Percentiles rank a stretch among this genome's conserved stretches.
These are phyloP conservation scores for Begonia masoniana DNA, from an alignment of 306 rosid species.

Conservation along the genomic window DNA sequence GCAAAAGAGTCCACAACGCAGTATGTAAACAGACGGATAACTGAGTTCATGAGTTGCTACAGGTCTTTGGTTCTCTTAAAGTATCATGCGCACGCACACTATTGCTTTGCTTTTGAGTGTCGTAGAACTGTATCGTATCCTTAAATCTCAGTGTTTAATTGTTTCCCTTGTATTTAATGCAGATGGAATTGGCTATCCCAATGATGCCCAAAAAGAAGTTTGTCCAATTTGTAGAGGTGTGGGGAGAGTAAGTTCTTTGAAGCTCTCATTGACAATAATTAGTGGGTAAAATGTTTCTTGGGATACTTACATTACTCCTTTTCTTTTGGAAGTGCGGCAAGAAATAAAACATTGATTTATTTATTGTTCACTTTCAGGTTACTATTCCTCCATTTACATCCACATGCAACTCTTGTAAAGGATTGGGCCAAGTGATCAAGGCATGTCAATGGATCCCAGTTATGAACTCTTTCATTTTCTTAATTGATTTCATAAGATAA, in stretches of 20 bases:
- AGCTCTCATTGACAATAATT: slow-evolving; percentile 14
- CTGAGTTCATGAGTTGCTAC: background rate
- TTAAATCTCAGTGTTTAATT: slow-evolving; percentile 3
- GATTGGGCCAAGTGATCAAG: slow-evolving; percentile 64
- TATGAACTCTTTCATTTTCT: background rate
- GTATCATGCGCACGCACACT: too few relatives aligned
- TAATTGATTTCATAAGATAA: too few relatives aligned
- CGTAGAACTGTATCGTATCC: background rate
- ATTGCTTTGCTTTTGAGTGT: too few relatives aligned
- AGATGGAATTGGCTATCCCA: slow-evolving; percentile 82
- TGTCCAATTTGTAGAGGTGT: slow-evolving; percentile 87
- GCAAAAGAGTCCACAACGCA: too few relatives aligned
- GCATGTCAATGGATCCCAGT: slow-evolving; percentile 22
- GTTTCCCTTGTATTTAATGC: slow-evolving; percentile 13
- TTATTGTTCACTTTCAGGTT: slow-evolving; percentile 33
- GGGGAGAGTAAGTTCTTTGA: slow-evolving; percentile 81
- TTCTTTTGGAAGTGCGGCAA: background rate
- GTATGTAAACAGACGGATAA: too few relatives aligned
- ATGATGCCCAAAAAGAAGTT: slow-evolving; percentile 45
- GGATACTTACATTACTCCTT: background rate
- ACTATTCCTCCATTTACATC: slow-evolving; percentile 94
- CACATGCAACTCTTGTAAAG: slow-evolving; percentile 78
- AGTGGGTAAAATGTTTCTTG: slow-evolving; percentile 9
- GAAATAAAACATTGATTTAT: background rate
- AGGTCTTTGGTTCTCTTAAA: too few relatives aligned